phyloP scores from a whole-genome alignment of 495 filamentous ascomycete species.

The Hyaloscypha finlandica region DNA sequence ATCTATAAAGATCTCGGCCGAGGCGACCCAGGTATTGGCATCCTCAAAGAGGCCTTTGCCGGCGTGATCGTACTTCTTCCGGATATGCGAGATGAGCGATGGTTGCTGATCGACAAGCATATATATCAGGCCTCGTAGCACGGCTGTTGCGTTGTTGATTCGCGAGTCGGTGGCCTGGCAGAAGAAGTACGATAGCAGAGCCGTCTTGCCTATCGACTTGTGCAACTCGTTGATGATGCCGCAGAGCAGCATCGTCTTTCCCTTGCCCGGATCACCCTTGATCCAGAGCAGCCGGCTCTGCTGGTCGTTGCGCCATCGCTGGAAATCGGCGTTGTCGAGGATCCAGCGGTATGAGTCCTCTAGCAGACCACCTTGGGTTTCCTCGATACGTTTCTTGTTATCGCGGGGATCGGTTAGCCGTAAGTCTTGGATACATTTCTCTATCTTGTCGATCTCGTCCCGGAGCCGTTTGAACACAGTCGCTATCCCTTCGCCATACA shows the following conservation, averaged over 20 bases:
- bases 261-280: too few relatives aligned
- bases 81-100: slow-evolving; percentile 37
- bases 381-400: slow-evolving; percentile 1
- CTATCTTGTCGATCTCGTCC: too few relatives aligned
- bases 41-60: slow-evolving; percentile 39
- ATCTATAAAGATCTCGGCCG: slow-evolving; percentile 35
- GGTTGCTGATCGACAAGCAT: slow-evolving; percentile 38
- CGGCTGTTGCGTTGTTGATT: slow-evolving; percentile 38
- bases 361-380: not conserved
- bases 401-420: not conserved
- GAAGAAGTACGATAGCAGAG: slow-evolving; percentile 48
- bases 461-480: too few relatives aligned
- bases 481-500: not conserved
- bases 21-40: slow-evolving; percentile 33
- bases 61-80: slow-evolving; percentile 33
- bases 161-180: slow-evolving; percentile 41
- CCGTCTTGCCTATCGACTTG: slow-evolving; percentile 15
- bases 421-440: too few relatives aligned
- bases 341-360: slow-evolving; percentile 3
- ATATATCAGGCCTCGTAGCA: slow-evolving; percentile 40
- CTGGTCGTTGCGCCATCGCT: slow-evolving; percentile 3
- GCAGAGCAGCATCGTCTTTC: slow-evolving; percentile 47
- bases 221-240: slow-evolving; percentile 38
- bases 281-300: slow-evolving; percentile 35
- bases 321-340: not conserved